Conservation (phyloP, 2,329 filamentous ascomycete species). For the Xenosphaeropsis pyriputrescens region DNA sequence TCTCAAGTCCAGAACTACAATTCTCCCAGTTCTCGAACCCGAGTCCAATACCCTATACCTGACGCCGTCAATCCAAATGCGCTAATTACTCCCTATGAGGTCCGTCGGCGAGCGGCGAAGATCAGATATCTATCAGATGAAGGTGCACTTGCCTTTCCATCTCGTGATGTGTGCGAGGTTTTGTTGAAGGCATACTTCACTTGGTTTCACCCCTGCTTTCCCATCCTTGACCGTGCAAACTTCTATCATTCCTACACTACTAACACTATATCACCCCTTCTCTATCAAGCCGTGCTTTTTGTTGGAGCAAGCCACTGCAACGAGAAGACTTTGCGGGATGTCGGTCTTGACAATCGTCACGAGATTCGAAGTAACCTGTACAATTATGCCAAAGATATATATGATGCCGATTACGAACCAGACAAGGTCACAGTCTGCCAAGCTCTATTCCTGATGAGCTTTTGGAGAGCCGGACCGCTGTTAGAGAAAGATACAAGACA, state of each 20-base stretch:
- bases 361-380: conserved; percentile 35
- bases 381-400: conserved; percentile 32
- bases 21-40: too few relatives aligned
- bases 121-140: conserved; percentile 22
- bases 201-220: conserved; percentile 42
- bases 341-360: conserved; percentile 31
- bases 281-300: conserved; percentile 37
- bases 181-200: conserved; percentile 35
- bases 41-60: conserved; percentile 9
- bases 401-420: conserved; percentile 35
- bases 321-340: conserved; percentile 24
- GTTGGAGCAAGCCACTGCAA: conserved; percentile 38
- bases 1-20: too few relatives aligned
- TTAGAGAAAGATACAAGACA: conserved; percentile 32
- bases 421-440: conserved; percentile 34
- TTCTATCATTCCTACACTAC: conserved; percentile 23
- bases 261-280: conserved; percentile 28
- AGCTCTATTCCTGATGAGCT: conserved; percentile 37
- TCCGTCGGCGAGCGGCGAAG: conserved; percentile 10
- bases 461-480: conserved; percentile 33
- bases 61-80: conserved; percentile 12
- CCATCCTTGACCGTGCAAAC: conserved; percentile 31
- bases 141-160: conserved; percentile 29
- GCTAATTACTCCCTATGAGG: conserved; percentile 1
- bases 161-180: conserved; percentile 23